phyloP scores from a whole-genome alignment of 257 asterid species.

The Forsythia suspensa region DNA sequence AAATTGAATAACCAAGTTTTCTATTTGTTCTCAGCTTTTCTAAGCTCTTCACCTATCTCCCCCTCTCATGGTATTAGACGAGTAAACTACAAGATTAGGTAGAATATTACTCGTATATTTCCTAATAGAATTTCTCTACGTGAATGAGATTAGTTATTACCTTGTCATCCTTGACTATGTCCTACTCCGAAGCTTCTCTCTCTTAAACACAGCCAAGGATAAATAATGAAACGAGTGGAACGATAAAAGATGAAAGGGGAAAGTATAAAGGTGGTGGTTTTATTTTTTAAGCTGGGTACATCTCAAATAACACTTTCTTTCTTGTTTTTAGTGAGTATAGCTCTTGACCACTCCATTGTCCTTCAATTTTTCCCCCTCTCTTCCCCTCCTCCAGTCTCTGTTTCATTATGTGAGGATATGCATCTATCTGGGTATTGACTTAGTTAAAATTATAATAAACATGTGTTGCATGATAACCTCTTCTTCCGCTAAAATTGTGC shows the following conservation, averaged over 20 bases:
- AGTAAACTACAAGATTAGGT: background rate
- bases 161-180: background rate
- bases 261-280: background rate
- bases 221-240: background rate
- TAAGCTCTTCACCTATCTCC: background rate
- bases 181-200: background rate
- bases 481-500: background rate
- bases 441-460: background rate
- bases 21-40: background rate
- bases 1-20: background rate
- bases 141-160: background rate
- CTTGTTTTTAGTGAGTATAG: background rate
- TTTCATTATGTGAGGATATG: background rate
- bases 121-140: background rate
- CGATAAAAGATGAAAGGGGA: background rate
- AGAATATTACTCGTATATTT: background rate
- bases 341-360: background rate
- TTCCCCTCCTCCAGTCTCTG: background rate
- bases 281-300: background rate
- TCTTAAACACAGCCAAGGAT: background rate
- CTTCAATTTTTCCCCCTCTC: background rate
- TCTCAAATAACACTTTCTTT: background rate
- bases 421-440: background rate
- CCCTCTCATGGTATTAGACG: background rate
- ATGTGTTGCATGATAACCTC: background rate